These are phyloP conservation scores for Vigna nakashimae DNA, from an alignment of 306 rosid genomes.

Conservation along the genomic window DNA sequence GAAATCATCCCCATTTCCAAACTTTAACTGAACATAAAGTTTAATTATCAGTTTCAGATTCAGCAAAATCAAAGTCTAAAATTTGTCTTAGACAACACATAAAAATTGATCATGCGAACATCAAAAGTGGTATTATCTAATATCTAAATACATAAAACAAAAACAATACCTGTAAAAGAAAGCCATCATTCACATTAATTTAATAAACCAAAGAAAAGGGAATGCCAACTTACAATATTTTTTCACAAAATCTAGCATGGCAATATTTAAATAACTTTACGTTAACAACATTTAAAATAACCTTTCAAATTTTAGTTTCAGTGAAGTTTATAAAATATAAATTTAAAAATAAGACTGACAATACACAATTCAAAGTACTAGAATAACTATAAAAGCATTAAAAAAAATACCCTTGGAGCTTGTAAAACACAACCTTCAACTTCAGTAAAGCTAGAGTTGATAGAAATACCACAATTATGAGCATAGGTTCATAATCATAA, in stretches of 20 bases:
- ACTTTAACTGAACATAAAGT: conserved; percentile 60
- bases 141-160: background rate
- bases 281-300: background rate
- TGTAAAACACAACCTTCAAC: conserved; percentile 93
- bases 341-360: background rate
- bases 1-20: conserved; percentile 85
- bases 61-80: background rate
- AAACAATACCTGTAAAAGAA: background rate
- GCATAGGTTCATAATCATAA: conserved; percentile 82
- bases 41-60: background rate
- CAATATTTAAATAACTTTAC: background rate
- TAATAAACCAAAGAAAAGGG: background rate
- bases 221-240: background rate
- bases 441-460: conserved; percentile 62
- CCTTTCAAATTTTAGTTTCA: background rate
- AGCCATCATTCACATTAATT: background rate
- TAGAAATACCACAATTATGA: conserved; percentile 68
- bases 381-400: background rate
- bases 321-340: background rate
- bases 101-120: too few relatives aligned
- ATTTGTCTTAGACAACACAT: too few relatives aligned
- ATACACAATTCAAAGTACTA: background rate
- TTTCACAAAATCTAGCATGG: background rate
- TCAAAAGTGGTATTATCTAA: too few relatives aligned
- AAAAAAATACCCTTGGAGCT: conserved; percentile 74